Base-by-base conservation (phyloP, 163 green algal genomes). In the Chlamydomonas reinhardtii region DNA sequence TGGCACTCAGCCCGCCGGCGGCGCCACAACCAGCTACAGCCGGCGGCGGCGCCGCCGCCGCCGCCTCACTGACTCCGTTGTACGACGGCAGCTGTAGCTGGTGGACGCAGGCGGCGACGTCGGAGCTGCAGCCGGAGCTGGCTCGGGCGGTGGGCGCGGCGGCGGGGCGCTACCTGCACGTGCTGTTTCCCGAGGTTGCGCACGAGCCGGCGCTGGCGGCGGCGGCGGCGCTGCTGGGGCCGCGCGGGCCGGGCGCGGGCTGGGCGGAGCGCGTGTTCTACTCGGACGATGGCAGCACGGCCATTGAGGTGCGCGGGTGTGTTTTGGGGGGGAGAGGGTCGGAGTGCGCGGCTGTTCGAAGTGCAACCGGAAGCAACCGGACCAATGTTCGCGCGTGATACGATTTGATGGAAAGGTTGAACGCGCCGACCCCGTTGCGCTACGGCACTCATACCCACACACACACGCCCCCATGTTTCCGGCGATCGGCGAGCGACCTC, bases 61-160 rank as follows among this genome's bases (percentile, higher is more conserved):
- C 5, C 68, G 4, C 22, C 56, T 9, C 48, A 14, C 79, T 94
- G 69, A 48, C 59, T 0, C 76, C 78, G 15, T 34, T 93, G 71
- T 98, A 98, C 77, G 98, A 99, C 90, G 97, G 89, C 32, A 97
- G 94, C 75, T 95, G 95, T 54, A 98, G 95, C 89, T 99, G 98
- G 98, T 99, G 98, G 98, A 99, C 98, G 34, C 80, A 92, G 61
- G 82, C 79, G 43, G 74, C 64, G 25, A 86, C 75, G 65, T 64
- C 86, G 31, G 66, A 94, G 52, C 86, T 94, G 25, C 94, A 97
- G 84, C 66, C 89, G 24, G 92, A 93, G 74, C 73, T 99, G 73
- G 86, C 92, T 17, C 83, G 88, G 0, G 93, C 94, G 11, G 89
- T 98, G 66, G 92, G 76, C 22, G 91, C 95, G 37, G 96, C 94